These are phyloP conservation scores for Avena insularis DNA, from an alignment of 176 grass and related monocot genomes.

Conservation along the genomic window DNA sequence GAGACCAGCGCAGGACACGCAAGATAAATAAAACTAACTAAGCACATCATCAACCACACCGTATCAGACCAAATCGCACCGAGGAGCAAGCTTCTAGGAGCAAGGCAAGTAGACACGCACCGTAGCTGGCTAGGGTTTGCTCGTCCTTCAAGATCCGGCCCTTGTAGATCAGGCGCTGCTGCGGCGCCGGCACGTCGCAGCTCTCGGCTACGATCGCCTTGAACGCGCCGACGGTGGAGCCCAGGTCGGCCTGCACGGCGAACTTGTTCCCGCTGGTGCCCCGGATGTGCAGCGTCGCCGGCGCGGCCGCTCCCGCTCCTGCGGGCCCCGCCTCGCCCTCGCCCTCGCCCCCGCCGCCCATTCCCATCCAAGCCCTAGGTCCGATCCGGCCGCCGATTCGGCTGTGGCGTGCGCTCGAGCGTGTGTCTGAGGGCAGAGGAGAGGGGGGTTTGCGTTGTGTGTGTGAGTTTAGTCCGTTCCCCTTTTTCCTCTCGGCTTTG, in stretches of 20 bases:
- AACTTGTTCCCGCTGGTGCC: slow-evolving; percentile 68
- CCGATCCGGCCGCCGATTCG: slow-evolving; percentile 39
- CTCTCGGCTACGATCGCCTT: slow-evolving; percentile 59
- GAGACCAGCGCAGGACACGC: background rate
- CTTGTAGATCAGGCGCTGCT: slow-evolving; percentile 83
- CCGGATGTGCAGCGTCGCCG: slow-evolving; percentile 63
- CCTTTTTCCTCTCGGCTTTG: slow-evolving; percentile 21
- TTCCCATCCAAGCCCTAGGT: slow-evolving; percentile 44
- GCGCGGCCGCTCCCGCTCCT: background rate
- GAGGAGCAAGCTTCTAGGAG: background rate
- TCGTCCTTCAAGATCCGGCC: slow-evolving; percentile 79
- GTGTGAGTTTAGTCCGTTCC: slow-evolving; percentile 4
- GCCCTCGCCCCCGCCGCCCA: slow-evolving; percentile 62
- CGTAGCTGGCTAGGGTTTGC: slow-evolving; percentile 70
- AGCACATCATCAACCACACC: background rate
- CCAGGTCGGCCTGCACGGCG: slow-evolving; percentile 57
- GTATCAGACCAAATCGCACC: background rate
- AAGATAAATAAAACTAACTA: background rate
- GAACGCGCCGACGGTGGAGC: slow-evolving; percentile 51
- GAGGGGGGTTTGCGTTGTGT: slow-evolving; percentile 5
- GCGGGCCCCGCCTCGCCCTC: slow-evolving; percentile 12
- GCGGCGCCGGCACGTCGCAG: slow-evolving; percentile 67
- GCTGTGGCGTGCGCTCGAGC: background rate
- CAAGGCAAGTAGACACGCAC: background rate
- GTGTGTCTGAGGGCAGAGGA: background rate